These are phyloP conservation scores for Backusella morwellensis DNA, from an alignment of 192 early-diverging fungal genomes.

Conservation along the genomic window DNA sequence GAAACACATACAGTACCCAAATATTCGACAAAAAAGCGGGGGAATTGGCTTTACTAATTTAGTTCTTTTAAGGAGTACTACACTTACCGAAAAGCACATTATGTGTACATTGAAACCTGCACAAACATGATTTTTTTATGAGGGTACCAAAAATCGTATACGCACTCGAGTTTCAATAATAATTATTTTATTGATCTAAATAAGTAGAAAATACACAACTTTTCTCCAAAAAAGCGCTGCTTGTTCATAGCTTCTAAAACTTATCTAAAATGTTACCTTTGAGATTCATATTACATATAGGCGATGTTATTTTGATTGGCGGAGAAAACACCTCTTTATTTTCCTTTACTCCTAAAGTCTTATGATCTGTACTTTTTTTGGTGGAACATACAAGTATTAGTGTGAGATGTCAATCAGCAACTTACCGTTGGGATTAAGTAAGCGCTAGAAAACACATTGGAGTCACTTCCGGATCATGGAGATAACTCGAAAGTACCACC, in stretches of 20 bases:
- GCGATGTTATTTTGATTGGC: not conserved
- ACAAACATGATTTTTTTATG: not conserved
- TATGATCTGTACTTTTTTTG: not conserved
- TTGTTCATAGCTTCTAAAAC: not conserved
- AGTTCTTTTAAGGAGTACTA: not conserved
- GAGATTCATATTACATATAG: not conserved
- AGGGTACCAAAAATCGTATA: not conserved
- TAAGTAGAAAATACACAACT: not conserved
- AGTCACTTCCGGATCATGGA: not conserved
- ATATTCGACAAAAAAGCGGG: not conserved
- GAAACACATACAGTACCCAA: not conserved
- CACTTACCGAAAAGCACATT: not conserved
- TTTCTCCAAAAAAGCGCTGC: not conserved
- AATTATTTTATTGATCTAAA: not conserved
- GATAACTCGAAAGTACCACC: not conserved
- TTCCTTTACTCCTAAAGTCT: not conserved
- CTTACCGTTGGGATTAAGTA: not conserved
- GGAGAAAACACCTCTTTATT: not conserved
- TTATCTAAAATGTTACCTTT: not conserved
- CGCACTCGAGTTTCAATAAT: not conserved
- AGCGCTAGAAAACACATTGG: not conserved
- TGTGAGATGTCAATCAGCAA: slow-evolving; percentile 5
- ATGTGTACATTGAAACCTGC: not conserved
- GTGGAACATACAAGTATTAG: not conserved
- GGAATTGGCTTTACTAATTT: not conserved